Evolutionary conservation across 805 yeast genomes (phyloP).

Genomic region (Candida patagonica): DNA sequence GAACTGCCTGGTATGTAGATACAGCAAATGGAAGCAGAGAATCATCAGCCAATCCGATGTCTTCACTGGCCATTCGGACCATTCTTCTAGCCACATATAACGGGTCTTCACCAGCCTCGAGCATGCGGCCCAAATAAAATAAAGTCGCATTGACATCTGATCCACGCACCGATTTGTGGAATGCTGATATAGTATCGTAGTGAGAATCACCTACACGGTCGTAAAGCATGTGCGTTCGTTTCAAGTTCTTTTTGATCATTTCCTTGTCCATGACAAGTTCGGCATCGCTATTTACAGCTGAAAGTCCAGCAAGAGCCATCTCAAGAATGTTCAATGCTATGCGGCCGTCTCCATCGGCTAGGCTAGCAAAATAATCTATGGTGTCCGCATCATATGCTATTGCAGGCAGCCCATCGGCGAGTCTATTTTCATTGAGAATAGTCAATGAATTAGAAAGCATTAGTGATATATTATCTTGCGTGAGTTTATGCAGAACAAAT

Average conservation of each 20-base stretch:
- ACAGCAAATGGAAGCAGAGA: slow-evolving; percentile 78
- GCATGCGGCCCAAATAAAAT: slow-evolving; percentile 80
- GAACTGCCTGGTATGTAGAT: slow-evolving; percentile 77
- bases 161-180: slow-evolving; percentile 89
- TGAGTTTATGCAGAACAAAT: slow-evolving; percentile 53
- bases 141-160: slow-evolving; percentile 83
- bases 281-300: slow-evolving; percentile 2
- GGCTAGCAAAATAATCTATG: slow-evolving; percentile 55
- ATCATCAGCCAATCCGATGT: slow-evolving; percentile 79
- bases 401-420: slow-evolving; percentile 39
- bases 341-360: slow-evolving; percentile 85
- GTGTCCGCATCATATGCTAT: slow-evolving; percentile 48
- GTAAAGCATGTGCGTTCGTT: slow-evolving; percentile 52
- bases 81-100: slow-evolving; percentile 79
- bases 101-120: slow-evolving; percentile 91
- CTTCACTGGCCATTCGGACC: slow-evolving; percentile 94
- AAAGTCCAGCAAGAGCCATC: slow-evolving; percentile 31
- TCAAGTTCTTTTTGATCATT: slow-evolving; percentile 33
- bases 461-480: slow-evolving; percentile 37
- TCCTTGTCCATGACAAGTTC: slow-evolving; percentile 10
- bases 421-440: slow-evolving; percentile 50
- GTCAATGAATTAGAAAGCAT: slow-evolving; percentile 53
- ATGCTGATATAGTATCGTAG: slow-evolving; percentile 91
- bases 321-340: slow-evolving; percentile 75
- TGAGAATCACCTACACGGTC: slow-evolving; percentile 88